Conservation (phyloP, 129 eudicot genomes). For the Lactuca saligna region DNA sequence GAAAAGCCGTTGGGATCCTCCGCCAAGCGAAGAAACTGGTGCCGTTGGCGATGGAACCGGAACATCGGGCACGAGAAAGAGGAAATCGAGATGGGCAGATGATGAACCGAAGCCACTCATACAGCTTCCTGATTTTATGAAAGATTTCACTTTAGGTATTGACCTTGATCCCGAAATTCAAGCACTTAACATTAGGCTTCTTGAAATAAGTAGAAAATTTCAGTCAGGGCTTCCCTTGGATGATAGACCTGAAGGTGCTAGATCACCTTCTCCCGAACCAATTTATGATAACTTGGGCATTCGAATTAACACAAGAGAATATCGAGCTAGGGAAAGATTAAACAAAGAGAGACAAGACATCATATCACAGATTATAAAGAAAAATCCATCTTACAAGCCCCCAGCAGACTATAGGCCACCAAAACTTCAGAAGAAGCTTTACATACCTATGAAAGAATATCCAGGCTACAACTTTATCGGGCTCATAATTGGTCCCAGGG, state of each 20-base stretch:
- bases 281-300: constrained; percentile 78
- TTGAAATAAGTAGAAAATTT: constrained; percentile 70
- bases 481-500: constrained; percentile 82
- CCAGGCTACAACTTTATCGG: constrained; percentile 92
- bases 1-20: constrained; percentile 38
- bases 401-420: constrained; percentile 93
- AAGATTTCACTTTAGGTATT: constrained; percentile 75
- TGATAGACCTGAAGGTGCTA: constrained; percentile 83
- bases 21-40: constrained; percentile 31
- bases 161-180: constrained; percentile 80
- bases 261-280: constrained; percentile 94
- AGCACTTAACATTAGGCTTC: constrained; percentile 58
- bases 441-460: constrained; percentile 81
- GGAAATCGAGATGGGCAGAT: constrained; percentile 68
- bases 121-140: constrained; percentile 78
- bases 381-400: constrained; percentile 73
- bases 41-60: constrained; percentile 25
- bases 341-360: constrained; percentile 79
- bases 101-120: constrained; percentile 68
- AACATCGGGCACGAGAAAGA: constrained; percentile 40
- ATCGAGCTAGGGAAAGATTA: constrained; percentile 69
- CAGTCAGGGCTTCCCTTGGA: constrained; percentile 71
- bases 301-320: constrained; percentile 77
- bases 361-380: constrained; percentile 66
- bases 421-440: constrained; percentile 72